Conservation (phyloP, 2,329 filamentous ascomycete genomes). For the Hypoxylon sp. region DNA sequence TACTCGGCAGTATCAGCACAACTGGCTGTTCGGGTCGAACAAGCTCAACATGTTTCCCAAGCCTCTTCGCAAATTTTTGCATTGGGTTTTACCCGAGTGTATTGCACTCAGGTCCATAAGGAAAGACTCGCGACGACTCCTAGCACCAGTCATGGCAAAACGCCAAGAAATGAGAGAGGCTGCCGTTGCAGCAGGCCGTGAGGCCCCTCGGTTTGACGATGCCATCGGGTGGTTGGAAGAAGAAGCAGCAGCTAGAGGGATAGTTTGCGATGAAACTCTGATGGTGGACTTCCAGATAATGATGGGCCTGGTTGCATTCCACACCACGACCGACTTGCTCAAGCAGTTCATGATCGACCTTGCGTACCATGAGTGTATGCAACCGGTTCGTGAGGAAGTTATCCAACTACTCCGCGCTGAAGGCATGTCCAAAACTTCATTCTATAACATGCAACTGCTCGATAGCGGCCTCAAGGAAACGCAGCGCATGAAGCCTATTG, state of each 20-base stretch:
- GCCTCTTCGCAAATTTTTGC: constrained; percentile 56
- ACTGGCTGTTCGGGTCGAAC: constrained; percentile 52
- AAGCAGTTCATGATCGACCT: constrained; percentile 59
- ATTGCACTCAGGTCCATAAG: constrained; percentile 52
- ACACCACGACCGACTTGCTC: constrained; percentile 55
- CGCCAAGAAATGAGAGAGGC: constrained; percentile 39
- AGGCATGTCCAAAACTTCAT: constrained; percentile 48
- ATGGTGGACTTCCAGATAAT: constrained; percentile 17
- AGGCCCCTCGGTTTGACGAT: constrained; percentile 51
- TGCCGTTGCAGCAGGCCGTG: constrained; percentile 35
- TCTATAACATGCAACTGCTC: constrained; percentile 54
- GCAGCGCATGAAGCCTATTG: constrained; percentile 52
- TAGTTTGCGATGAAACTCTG: constrained; percentile 48
- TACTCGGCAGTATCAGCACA: constrained; percentile 57
- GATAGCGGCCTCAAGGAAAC: constrained; percentile 58
- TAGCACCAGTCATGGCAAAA: constrained; percentile 45
- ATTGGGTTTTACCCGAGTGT: constrained; percentile 60
- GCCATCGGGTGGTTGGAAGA: constrained; percentile 59
- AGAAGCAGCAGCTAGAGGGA: constrained; percentile 49
- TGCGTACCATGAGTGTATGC: constrained; percentile 56
- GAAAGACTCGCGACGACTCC: constrained; percentile 47
- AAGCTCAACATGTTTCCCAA: constrained; percentile 57
- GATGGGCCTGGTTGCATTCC: constrained; percentile 55
- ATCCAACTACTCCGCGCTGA: constrained; percentile 42
- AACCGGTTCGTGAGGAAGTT: constrained; percentile 62